Base-by-base conservation (phyloP, 257 asterid species). In the Haberlea rhodopensis region DNA sequence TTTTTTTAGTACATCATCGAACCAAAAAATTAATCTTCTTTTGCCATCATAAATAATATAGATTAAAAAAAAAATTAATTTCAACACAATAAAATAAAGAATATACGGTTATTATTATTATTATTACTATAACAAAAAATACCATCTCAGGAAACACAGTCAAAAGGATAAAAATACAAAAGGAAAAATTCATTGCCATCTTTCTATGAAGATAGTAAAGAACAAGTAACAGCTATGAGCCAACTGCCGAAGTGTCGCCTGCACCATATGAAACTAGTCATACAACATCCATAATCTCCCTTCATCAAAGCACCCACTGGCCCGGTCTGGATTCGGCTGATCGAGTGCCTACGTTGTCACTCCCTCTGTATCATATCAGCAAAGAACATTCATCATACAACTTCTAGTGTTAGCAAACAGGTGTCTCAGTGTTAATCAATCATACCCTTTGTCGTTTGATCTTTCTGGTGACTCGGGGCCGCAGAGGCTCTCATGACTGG, bases 361-460 rank as follows among this genome's bases (percentile, higher is more conserved):
- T 43, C 51, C 51, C 51, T 43, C 51, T 43, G 51, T 16, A 16
- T 43, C 20, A 43, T 37, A 11, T 43, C 18, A 43, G 15, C 1
- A 16, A 2, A 43, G n/a, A 43, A 43, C 51, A 43, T 43, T 43
- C 20, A 43, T 16, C 51, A 16, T 16, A 2, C 19, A 3, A 43
- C 8, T 43, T 1, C 5, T 15, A 16, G 51, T 13, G 51, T 43
- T 15, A 13, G 51, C 19, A 43, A 43, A 43, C 51, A 23, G 53
- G 16, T 48, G 71, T 21, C 29, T 19, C 45, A 1, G 53, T 28
- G 7, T 25, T 15, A 28, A 20, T 37, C 34, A 28, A 34, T 2
- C 62, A 63, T 76, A 84, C 90, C 86, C 81, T 85, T 21, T 37
- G 88, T 57, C 95, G 86, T 66, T 87, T 18, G 84, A 27, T 59